A percentile compares a stretch with the other conserved stretches of the same genome.
Evolutionary conservation across 1,284 basidiomycete species (phyloP).

Genomic region (Leccinum subrobustum): DNA sequence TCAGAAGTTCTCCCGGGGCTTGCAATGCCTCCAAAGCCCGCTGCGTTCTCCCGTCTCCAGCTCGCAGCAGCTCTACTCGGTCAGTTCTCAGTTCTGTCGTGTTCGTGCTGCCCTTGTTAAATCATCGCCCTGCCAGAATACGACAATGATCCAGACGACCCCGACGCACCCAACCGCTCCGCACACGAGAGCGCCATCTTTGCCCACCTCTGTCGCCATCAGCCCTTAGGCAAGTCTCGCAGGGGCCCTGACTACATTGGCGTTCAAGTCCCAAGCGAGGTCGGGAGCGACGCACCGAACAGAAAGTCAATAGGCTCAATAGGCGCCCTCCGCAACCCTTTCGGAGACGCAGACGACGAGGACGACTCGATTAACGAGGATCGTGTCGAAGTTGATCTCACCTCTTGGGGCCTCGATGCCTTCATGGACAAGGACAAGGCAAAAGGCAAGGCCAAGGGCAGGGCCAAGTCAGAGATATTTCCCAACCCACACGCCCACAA

Average conservation of each 20-base stretch:
- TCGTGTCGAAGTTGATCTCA: constrained; percentile 71
- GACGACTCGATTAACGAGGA: constrained; percentile 50
- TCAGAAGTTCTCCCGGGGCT: background rate
- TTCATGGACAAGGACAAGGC: constrained; percentile 66
- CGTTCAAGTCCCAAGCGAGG: constrained; percentile 61
- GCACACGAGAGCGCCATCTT: constrained; percentile 84
- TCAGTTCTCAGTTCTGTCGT: constrained; percentile 34
- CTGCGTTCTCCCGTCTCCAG: constrained; percentile 75
- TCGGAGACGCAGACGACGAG: constrained; percentile 52
- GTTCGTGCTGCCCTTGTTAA: background rate
- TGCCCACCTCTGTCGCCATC: constrained; percentile 57
- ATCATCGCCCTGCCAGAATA: constrained; percentile 52
- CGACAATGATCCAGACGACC: constrained; percentile 74
- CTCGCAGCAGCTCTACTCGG: constrained; percentile 77
- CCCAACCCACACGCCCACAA: constrained; percentile 47
- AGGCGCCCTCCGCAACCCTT: constrained; percentile 67
- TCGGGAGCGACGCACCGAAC: constrained; percentile 50
- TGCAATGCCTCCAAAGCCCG: constrained; percentile 37
- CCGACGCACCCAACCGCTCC: constrained; percentile 54
- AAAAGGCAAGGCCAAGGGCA: constrained; percentile 44
- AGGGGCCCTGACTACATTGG: constrained; percentile 66
- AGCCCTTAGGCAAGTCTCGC: constrained; percentile 37
- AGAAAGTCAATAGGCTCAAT: constrained; percentile 51
- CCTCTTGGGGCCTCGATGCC: constrained; percentile 79
- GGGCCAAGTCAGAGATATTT: constrained; percentile 39